Evolutionary conservation across 768 basidiomycete genomes (phyloP).

Genomic region (Suillus weaverae): DNA sequence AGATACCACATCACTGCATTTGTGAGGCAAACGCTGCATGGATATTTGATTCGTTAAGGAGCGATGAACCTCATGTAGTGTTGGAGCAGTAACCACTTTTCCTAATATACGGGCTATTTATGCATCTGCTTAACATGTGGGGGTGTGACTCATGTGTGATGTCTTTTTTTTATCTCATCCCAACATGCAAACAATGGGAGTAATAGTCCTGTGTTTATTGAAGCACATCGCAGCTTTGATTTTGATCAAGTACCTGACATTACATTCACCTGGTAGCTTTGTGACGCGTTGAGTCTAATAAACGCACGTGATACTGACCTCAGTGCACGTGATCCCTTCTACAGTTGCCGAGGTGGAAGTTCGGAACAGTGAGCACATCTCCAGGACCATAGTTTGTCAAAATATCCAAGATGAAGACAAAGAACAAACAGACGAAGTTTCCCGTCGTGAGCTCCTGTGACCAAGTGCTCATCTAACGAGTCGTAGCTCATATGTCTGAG

Average conservation of each 20-base stretch:
- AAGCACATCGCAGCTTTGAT: neutral
- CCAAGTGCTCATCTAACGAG: neutral
- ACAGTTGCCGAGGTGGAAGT: too few species aligned
- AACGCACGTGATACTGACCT: neutral
- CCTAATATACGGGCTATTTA: neutral
- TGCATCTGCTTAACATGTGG: neutral
- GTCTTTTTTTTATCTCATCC: neutral
- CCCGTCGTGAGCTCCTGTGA: slow-evolving; percentile 65
- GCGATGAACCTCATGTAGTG: neutral
- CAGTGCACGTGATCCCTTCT: neutral
- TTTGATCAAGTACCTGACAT: neutral
- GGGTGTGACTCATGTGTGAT: too few species aligned
- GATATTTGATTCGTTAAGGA: neutral
- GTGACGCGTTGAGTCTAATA: neutral
- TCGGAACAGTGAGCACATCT: neutral
- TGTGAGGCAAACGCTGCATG: neutral
- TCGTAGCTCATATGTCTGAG: slow-evolving; percentile 10
- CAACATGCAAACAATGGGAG: neutral
- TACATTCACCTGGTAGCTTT: too few species aligned
- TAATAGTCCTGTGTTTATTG: neutral
- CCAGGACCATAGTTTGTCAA: neutral
- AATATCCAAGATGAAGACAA: slow-evolving; percentile 67
- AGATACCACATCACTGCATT: neutral
- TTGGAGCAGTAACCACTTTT: neutral
- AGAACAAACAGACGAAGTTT: slow-evolving; percentile 90